Evolutionary conservation across 441 rosid species (phyloP).

Genomic region (Corymbia citriodora): DNA sequence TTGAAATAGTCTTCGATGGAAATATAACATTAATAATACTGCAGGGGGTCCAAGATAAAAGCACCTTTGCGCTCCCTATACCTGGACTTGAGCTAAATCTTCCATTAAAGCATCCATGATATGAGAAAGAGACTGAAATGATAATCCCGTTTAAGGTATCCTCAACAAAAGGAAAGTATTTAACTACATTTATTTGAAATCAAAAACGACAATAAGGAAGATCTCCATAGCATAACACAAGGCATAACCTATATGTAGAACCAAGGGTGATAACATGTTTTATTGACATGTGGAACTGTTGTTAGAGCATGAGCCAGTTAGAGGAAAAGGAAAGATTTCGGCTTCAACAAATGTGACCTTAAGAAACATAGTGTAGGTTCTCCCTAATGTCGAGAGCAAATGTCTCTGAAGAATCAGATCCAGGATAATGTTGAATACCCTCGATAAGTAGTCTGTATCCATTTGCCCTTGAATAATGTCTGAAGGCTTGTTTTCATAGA

Average conservation of each 20-base stretch:
- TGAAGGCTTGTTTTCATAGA: slow-evolving; percentile 91
- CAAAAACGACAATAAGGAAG: not conserved
- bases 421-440: slow-evolving; percentile 24
- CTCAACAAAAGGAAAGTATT: fast-evolving
- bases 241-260: slow-evolving; percentile 77
- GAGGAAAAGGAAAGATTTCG: slow-evolving; percentile 17
- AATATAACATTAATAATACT: not conserved
- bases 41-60: not conserved
- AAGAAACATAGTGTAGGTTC: not conserved
- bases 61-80: not conserved
- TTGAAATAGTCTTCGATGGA: not conserved
- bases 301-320: slow-evolving; percentile 84
- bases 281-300: slow-evolving; percentile 72
- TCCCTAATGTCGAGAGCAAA: not conserved
- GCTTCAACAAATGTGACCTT: not conserved
- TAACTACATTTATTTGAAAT: not conserved
- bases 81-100: not conserved
- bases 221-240: not conserved
- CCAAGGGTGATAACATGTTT: slow-evolving; percentile 86
- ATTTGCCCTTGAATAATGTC: slow-evolving; percentile 92
- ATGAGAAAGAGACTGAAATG: slow-evolving; percentile 69
- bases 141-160: not conserved
- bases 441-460: slow-evolving; percentile 83
- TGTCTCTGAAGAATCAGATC: not conserved
- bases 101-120: slow-evolving; percentile 81